Conservation (phyloP, 2,329 filamentous ascomycete species). For the Fusarium concolor region DNA sequence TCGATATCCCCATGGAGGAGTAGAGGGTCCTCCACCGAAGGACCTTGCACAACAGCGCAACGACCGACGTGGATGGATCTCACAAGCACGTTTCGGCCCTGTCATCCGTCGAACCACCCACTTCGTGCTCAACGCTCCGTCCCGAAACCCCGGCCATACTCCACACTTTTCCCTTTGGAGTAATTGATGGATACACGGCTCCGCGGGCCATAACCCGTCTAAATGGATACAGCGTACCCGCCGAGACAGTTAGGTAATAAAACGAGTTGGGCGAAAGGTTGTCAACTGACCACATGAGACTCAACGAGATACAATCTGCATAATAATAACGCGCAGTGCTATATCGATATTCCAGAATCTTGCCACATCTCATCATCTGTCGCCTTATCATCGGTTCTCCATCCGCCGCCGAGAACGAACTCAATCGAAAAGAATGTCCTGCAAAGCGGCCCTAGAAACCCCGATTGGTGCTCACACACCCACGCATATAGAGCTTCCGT, state of each 20-base stretch:
- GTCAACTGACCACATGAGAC: constrained; percentile 5
- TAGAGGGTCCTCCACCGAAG: constrained; percentile 12
- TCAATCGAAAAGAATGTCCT: background rate
- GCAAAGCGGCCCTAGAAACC: background rate
- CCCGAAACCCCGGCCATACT: constrained; percentile 46
- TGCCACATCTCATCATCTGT: background rate
- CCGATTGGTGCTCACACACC: constrained; percentile 1
- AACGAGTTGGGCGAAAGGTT: background rate
- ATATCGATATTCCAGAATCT: constrained; percentile 9
- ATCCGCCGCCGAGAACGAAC: background rate
- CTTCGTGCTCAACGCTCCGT: constrained; percentile 38
- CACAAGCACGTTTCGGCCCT: constrained; percentile 42
- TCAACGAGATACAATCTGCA: constrained; percentile 12
- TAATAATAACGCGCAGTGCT: constrained; percentile 7
- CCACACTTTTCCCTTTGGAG: constrained; percentile 39
- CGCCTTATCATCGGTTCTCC: constrained; percentile 2
- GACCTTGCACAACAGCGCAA: constrained; percentile 22
- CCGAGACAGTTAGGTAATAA: constrained; percentile 1
- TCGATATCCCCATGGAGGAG: constrained; percentile 26
- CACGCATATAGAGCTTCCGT: background rate
- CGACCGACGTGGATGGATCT: constrained; percentile 39
- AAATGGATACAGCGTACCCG: constrained; percentile 9
- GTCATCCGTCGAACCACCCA: constrained; percentile 42
- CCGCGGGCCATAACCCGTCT: constrained; percentile 36
- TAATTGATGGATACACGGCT: constrained; percentile 39